Base-by-base conservation (phyloP, 352 stramenopile species). In the Pythium aquatile region DNA sequence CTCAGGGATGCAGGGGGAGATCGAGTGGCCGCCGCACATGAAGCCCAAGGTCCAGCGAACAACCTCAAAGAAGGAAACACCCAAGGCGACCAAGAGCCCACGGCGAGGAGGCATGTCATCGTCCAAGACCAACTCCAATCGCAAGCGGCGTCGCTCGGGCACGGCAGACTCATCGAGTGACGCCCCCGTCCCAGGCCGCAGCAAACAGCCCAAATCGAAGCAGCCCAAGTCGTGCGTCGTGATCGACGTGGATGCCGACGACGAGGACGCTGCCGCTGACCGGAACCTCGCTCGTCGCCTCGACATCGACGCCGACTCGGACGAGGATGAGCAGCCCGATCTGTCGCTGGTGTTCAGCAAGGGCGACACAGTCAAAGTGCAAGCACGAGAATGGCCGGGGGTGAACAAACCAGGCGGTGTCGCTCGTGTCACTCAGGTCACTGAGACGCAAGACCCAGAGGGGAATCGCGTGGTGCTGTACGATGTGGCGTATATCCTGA, bases 371-470 rank as follows among this genome's bases (percentile, higher is more conserved):
- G 81, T 92, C 14, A 63, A 80, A 24, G 81, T 92, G 11, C 58
- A 81, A 6, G 53, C 70, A 10, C 83, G 83, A 20, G 75, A 87
- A 5, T 84, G 83, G 72, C 61, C 70, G 33, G 81, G 81, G 5
- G 77, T 72, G 33, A 93, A 93, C 62, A 93, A 93, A 57, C 80
- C 77, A 17, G 84, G 84, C 5, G 84, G 84, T 28, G 84, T 93
- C 26, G 84, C 72, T 46, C 73, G 81, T 2, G 66, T 92, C 24
- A 75, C 72, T n/a, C 69, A 68, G 6, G 83, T 87, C 32, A 66
- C 84, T 56, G 61, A 74, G 24, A 26, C 62, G 8, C 65, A 54
- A 11, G 53, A 59, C 17, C 47, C 26, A 4, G 55, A 51, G 5
- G 72, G 56, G 4, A 53, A 35, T 9, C 32, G 32, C 8, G 32